A percentile compares a stretch with the other conserved stretches of the same genome.
Conservation (phyloP, 1,139 yeast species). For the Candida glucosophila region DNA sequence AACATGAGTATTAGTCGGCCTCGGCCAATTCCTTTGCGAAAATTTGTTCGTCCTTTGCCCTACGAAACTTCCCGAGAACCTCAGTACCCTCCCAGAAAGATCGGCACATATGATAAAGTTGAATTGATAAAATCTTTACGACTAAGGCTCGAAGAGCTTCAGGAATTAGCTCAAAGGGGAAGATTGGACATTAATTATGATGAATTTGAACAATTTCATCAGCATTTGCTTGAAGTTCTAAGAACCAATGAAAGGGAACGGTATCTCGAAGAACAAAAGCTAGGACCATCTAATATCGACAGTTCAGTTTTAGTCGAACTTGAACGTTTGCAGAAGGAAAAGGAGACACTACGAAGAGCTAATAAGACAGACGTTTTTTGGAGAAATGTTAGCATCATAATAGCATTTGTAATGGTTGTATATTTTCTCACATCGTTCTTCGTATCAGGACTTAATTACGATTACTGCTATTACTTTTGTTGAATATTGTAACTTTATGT, state of each 20-base stretch:
- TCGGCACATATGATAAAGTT: slow-evolving; percentile 1
- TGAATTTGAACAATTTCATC: slow-evolving; percentile 1
- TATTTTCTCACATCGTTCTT: slow-evolving; percentile 14
- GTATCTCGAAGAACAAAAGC: slow-evolving; percentile 3
- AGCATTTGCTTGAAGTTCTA: slow-evolving; percentile 3
- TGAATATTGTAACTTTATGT: slow-evolving; percentile 7
- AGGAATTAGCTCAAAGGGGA: slow-evolving; percentile 1
- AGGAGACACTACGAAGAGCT: too few relatives aligned
- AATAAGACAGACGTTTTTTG: too few relatives aligned
- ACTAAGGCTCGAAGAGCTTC: slow-evolving; percentile 1
- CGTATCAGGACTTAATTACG: slow-evolving; percentile 23
- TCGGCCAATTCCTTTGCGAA: slow-evolving; percentile 1
- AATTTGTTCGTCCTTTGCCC: background rate
- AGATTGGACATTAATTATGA: slow-evolving; percentile 1
- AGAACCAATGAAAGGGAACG: background rate
- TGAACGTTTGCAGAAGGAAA: too few relatives aligned
- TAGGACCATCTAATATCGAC: too few relatives aligned
- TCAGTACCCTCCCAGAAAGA: slow-evolving; percentile 1
- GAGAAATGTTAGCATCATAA: too few relatives aligned
- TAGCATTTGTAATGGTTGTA: too few relatives aligned
- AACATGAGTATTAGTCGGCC: background rate
- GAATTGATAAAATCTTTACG: background rate
- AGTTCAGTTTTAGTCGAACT: slow-evolving; percentile 5
- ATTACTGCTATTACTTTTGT: slow-evolving; percentile 32
- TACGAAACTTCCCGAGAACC: slow-evolving; percentile 1